Evolutionary conservation across 179 eudicot species (phyloP), one percentile per base, ranked within the genome.

Genomic region (Silene noctiflora): DNA sequence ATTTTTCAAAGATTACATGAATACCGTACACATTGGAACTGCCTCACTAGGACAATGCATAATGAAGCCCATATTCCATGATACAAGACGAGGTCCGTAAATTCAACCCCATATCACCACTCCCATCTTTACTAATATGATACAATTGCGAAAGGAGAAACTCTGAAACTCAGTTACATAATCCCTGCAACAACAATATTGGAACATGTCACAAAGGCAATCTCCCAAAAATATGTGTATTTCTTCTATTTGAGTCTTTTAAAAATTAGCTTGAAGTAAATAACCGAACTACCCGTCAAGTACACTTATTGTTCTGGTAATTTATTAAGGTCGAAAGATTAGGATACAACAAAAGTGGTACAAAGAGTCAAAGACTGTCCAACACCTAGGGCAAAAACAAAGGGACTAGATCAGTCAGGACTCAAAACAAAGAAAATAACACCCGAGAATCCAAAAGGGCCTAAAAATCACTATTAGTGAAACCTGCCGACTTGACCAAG

Each of bases 91-190:
- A 3, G 7, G 4, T 14, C 39, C 55, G 33, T 44, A 21, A 62
- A 56, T 74, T 72, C 56, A 12, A 2, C 65, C 80, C 68, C 44
- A 77, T 72, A 71, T 51, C 35, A 39, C 46, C 71, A 72, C 60
- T 77, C 59, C 55, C 59, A 33, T 72, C 53, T 67, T 73, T 67
- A 58, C 83, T 75, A 13, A n/a, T 53, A 65, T 21, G 75, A 80
- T 80, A 76, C 83, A 80, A 59, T 76, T 80, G 67, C 67, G 73
- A 80, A 72, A 74, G 68, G 73, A 39, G 77, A 39, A 48, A 70
- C 63, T 51, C 46, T 3, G 46, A 76, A 13, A 72, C 67, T n/a
- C 33, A 16, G 12, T 65, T 61, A 33, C n/a, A 56, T 6, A 12
- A 33, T 39, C 67, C 67, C 80, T 80, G 79, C 79, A 75, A 63